phyloP scores from a whole-genome alignment of 2,329 filamentous ascomycete genomes.

The Zasmidium angulare region DNA sequence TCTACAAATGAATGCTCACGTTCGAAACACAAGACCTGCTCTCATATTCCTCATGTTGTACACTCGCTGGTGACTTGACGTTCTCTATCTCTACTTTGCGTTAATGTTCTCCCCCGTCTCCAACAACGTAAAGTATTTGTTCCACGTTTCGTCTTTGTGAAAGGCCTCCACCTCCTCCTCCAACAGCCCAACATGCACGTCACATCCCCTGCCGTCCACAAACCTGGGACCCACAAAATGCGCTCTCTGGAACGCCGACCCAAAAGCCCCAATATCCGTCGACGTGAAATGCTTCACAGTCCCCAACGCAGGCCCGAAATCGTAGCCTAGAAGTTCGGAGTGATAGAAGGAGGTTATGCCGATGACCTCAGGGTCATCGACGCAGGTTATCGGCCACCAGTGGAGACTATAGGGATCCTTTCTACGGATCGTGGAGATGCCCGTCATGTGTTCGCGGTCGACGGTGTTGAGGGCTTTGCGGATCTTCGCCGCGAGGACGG shows the following conservation, averaged over 20 bases:
- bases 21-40: no score
- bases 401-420: constrained; percentile 14
- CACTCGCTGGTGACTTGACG: background rate
- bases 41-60: no score
- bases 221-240: constrained; percentile 23
- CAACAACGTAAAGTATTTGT: constrained; percentile 14
- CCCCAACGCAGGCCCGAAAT: constrained; percentile 16
- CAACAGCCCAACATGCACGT: constrained; percentile 20
- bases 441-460: constrained; percentile 14
- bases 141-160: constrained; percentile 14
- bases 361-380: constrained; percentile 13
- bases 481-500: constrained; percentile 18
- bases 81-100: background rate
- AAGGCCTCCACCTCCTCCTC: constrained; percentile 17
- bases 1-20: background rate
- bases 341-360: constrained; percentile 23
- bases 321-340: constrained; percentile 12
- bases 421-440: constrained; percentile 14
- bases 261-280: constrained; percentile 21
- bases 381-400: constrained; percentile 21
- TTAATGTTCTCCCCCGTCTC: constrained; percentile 6
- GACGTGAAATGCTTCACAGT: constrained; percentile 21
- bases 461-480: constrained; percentile 15
- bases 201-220: constrained; percentile 14
- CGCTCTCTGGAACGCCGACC: constrained; percentile 16